A percentile compares a stretch with the other conserved stretches of the same genome.
Conservation (phyloP, 768 basidiomycete genomes). For the Rhodotorula diobovata region DNA sequence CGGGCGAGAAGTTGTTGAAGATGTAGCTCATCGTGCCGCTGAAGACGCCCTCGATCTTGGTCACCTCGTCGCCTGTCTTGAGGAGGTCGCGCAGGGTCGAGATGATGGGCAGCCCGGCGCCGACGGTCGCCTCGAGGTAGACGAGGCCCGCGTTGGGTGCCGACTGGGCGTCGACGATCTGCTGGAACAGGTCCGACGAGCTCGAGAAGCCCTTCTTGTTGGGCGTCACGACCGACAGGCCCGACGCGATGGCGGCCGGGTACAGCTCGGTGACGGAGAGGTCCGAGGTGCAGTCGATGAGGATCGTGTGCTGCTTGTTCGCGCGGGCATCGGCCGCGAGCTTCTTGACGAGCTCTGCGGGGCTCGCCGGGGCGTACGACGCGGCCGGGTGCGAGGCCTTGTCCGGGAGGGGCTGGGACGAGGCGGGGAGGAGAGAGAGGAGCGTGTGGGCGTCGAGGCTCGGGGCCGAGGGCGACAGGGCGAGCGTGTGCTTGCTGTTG, state of each 20-base stretch:
- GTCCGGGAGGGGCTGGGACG: constrained; percentile 42
- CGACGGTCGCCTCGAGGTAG: constrained; percentile 79
- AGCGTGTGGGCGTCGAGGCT: constrained; percentile 35
- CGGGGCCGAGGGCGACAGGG: constrained; percentile 41
- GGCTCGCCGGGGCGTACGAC: constrained; percentile 30
- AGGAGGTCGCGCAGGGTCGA: constrained; percentile 87
- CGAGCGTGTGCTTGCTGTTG: constrained; percentile 49
- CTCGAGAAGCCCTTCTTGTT: constrained; percentile 97
- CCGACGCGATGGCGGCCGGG: constrained; percentile 68
- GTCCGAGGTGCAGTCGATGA: constrained; percentile 89
- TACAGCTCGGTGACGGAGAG: constrained; percentile 75
- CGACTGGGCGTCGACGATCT: constrained; percentile 60
- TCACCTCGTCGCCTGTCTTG: constrained; percentile 82
- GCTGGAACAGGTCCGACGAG: constrained; percentile 61
- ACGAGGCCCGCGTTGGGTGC: constrained; percentile 55
- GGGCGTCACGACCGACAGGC: constrained; percentile 85
- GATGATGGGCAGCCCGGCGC: constrained; percentile 89
- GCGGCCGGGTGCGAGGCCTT: constrained; percentile 43
- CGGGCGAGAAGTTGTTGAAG: constrained; percentile 86
- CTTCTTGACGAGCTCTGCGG: constrained; percentile 31
- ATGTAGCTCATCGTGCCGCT: constrained; percentile 98
- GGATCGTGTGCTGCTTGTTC: constrained; percentile 57
- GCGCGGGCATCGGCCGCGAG: constrained; percentile 24
- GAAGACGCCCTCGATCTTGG: constrained; percentile 94
- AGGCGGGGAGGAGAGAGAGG: constrained; percentile 41